Evolutionary conservation across 257 asterid genomes (phyloP).

Genomic region (Avicennia marina): DNA sequence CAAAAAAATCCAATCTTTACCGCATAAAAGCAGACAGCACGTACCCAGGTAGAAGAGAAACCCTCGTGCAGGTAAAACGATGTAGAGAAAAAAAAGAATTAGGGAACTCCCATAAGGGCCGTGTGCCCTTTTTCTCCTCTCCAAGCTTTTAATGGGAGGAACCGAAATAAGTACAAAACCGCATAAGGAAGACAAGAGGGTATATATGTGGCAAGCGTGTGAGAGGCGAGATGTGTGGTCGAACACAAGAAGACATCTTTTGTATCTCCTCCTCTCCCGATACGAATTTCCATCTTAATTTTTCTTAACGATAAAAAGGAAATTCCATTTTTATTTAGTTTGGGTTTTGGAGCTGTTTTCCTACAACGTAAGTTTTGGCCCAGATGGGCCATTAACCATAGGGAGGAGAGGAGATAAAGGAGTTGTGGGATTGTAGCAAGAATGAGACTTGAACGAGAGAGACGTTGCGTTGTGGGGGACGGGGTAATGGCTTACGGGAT

Average conservation of each 20-base stretch:
- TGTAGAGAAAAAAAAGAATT: too few relatives aligned
- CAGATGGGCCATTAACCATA: slow-evolving; percentile 31
- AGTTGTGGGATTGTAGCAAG: slow-evolving; percentile 15
- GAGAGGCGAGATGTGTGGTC: slow-evolving; percentile 26
- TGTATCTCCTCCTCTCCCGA: slow-evolving; percentile 22
- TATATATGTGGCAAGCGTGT: slow-evolving; percentile 20
- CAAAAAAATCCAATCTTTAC: slow-evolving; percentile 10
- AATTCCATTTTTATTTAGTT: slow-evolving; percentile 23
- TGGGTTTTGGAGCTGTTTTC: slow-evolving; percentile 16
- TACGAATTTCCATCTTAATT: slow-evolving; percentile 9
- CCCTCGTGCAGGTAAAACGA: too few relatives aligned
- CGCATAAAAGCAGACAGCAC: not conserved
- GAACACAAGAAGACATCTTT: slow-evolving; percentile 36
- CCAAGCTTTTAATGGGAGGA: not conserved
- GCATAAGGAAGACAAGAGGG: slow-evolving; percentile 17
- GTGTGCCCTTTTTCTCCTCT: too few relatives aligned
- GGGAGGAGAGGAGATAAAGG: slow-evolving; percentile 8
- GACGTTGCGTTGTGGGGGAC: too few relatives aligned
- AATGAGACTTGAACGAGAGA: too few relatives aligned
- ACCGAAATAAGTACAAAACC: too few relatives aligned
- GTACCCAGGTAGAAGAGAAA: too few relatives aligned
- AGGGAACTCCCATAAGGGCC: too few relatives aligned
- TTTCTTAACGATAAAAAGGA: not conserved
- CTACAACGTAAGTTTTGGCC: slow-evolving; percentile 18
- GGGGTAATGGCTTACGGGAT: too few relatives aligned